Evolutionary conservation across 1,139 yeast genomes (phyloP), one percentile per base, ranked within the genome.

Genomic region (Yamadazyma spencermartinsiae): DNA sequence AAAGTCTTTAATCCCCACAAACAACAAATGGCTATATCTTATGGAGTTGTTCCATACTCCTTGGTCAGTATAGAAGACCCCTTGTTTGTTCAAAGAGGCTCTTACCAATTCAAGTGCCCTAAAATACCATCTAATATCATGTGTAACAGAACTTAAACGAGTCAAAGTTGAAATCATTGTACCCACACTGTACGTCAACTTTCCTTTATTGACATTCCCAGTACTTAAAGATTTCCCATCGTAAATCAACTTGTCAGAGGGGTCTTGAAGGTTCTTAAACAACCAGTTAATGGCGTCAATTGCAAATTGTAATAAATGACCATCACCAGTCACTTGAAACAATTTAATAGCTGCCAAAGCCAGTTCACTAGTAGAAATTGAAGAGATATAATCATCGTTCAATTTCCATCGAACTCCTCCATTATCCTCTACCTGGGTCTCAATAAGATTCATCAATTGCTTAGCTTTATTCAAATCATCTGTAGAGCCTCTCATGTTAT

Each of bases 181-280:
- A 3, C 72, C 72, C 5, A 63, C 61, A 11, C 69, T 63, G 44
- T 66, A 66, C 3, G 68, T 50, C 37, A 65, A 55, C 40, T 65
- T 64, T 1, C 71, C 72, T 20, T 52, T 54, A 46, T 65, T 56
- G 20, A 60, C 39, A 12, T 49, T 36, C 21, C 50, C 51, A 17
- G 54, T 44, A n/a, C 43, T 36, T 13, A 42, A 35, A 19, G 53
- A 46, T 20, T 51, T 37, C 3, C 72, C 72, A 45, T 65, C 72
- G 31, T 53, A 60, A 32, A 65, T 59, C 21, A 64, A 57, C 7
- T 54, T 51, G 43, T 61, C 65, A 10, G 35, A 26, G 6, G 63
- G 52, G 43, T 65, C 72, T 42, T 55, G 56, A 35, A 65, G 53
- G 37, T 60, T 48, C 13, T 54, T 39, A 36, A 56, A 56, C 46